phyloP scores from a whole-genome alignment of 768 basidiomycete genomes.

The Suillus subalutaceus region DNA sequence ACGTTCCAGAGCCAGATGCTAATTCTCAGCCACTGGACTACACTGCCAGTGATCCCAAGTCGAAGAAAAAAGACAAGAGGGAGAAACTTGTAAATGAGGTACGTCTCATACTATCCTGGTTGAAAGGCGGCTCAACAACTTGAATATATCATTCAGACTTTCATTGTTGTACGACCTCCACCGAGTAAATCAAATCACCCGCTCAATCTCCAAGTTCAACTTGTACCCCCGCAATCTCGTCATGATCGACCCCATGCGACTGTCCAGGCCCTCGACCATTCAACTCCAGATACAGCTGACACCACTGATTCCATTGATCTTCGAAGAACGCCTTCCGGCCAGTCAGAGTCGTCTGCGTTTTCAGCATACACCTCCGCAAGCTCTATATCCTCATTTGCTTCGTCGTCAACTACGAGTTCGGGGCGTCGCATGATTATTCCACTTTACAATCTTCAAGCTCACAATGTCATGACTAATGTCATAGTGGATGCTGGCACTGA shows the following conservation, averaged over 20 bases:
- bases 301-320: slow-evolving; percentile 28
- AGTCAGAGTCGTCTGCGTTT: slow-evolving; percentile 51
- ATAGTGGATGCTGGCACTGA: slow-evolving; percentile 90
- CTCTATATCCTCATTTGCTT: slow-evolving; percentile 43
- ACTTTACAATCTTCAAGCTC: slow-evolving; percentile 84
- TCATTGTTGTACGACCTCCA: slow-evolving; percentile 90
- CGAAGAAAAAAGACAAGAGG: slow-evolving; percentile 51
- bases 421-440: slow-evolving; percentile 80
- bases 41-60: slow-evolving; percentile 34
- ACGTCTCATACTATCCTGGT: slow-evolving; percentile 16
- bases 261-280: slow-evolving; percentile 49
- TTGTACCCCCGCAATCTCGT: slow-evolving; percentile 66
- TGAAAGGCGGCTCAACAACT: slow-evolving; percentile 9
- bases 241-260: slow-evolving; percentile 38
- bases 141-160: slow-evolving; percentile 54
- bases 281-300: slow-evolving; percentile 32
- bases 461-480: slow-evolving; percentile 84
- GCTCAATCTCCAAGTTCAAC: slow-evolving; percentile 89
- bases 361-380: slow-evolving; percentile 54
- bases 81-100: slow-evolving; percentile 53
- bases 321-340: slow-evolving; percentile 39
- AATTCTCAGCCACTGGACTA: slow-evolving; percentile 5
- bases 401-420: slow-evolving; percentile 46
- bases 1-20: slow-evolving; percentile 13
- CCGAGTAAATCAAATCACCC: slow-evolving; percentile 85